Percentiles rank a stretch among this genome's conserved stretches.
These are phyloP conservation scores for Cucurbita ficifolia DNA, from an alignment of 306 rosid genomes.

Conservation along the genomic window DNA sequence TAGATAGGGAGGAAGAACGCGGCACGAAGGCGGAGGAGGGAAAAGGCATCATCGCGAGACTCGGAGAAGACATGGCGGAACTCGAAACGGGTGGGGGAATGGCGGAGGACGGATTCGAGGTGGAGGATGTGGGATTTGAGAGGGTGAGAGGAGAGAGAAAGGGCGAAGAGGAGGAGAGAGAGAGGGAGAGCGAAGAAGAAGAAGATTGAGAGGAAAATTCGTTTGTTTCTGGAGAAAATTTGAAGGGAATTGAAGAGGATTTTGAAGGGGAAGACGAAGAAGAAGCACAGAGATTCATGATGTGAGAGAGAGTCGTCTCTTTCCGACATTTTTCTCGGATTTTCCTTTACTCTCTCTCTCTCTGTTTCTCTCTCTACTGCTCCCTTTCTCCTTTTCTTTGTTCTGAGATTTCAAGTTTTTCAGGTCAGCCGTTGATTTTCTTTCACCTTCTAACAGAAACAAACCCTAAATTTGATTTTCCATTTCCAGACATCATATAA, in stretches of 20 bases:
- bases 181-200: slow-evolving; percentile 43
- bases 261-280: slow-evolving; percentile 8
- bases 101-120: slow-evolving; percentile 53
- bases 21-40: slow-evolving; percentile 38
- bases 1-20: slow-evolving; percentile 38
- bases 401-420: too few species aligned
- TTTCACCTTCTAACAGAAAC: too few species aligned
- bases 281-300: neutral
- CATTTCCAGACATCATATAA: too few species aligned
- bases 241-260: slow-evolving; percentile 24
- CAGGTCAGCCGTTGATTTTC: too few species aligned
- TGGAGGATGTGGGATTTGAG: slow-evolving; percentile 33
- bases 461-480: too few species aligned
- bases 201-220: slow-evolving; percentile 28
- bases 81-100: slow-evolving; percentile 51
- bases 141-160: slow-evolving; percentile 30
- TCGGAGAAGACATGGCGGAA: slow-evolving; percentile 62
- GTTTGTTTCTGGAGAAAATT: slow-evolving; percentile 27
- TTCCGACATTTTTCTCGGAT: neutral
- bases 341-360: neutral
- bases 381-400: too few species aligned
- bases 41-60: slow-evolving; percentile 47
- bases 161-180: slow-evolving; percentile 33
- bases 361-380: too few species aligned
- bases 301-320: neutral